Evolutionary conservation across 805 yeast genomes (phyloP).

Genomic region (Candida tallmaniae): DNA sequence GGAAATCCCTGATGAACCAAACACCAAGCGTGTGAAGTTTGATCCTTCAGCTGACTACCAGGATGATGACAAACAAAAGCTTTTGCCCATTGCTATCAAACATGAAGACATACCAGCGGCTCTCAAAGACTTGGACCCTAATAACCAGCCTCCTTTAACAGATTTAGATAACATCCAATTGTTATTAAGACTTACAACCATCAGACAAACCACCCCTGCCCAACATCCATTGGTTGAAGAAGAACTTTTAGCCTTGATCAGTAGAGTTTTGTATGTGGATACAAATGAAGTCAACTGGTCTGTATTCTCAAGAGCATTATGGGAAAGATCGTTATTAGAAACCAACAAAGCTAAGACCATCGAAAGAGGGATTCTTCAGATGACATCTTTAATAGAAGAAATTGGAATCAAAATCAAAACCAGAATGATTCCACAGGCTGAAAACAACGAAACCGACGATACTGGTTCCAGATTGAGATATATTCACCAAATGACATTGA

Average conservation of each 20-base stretch:
- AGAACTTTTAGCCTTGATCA: slow-evolving; percentile 73
- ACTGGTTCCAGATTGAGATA: slow-evolving; percentile 57
- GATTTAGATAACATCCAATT: slow-evolving; percentile 73
- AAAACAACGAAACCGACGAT: slow-evolving; percentile 25
- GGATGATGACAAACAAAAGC: slow-evolving; percentile 17
- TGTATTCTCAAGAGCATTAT: slow-evolving; percentile 72
- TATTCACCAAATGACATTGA: slow-evolving; percentile 67
- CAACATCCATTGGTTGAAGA: slow-evolving; percentile 71
- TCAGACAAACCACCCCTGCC: slow-evolving; percentile 68
- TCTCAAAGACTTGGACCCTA: slow-evolving; percentile 64
- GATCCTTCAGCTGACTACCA: slow-evolving; percentile 28
- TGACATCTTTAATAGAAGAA: slow-evolving; percentile 89
- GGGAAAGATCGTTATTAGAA: slow-evolving; percentile 87
- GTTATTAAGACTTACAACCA: slow-evolving; percentile 58
- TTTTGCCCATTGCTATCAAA: slow-evolving; percentile 60
- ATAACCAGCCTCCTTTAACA: slow-evolving; percentile 68
- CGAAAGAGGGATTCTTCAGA: slow-evolving; percentile 90
- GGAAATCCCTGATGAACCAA: slow-evolving; percentile 30
- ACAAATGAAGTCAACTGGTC: slow-evolving; percentile 58
- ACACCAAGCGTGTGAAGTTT: slow-evolving; percentile 34
- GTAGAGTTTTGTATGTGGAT: slow-evolving; percentile 57
- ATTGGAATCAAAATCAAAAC: slow-evolving; percentile 63
- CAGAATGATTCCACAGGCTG: slow-evolving; percentile 46
- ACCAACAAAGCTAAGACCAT: slow-evolving; percentile 77
- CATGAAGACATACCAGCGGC: slow-evolving; percentile 59